Base-by-base conservation (phyloP, 306 rosid genomes). In the Dalbergia cultrata region DNA sequence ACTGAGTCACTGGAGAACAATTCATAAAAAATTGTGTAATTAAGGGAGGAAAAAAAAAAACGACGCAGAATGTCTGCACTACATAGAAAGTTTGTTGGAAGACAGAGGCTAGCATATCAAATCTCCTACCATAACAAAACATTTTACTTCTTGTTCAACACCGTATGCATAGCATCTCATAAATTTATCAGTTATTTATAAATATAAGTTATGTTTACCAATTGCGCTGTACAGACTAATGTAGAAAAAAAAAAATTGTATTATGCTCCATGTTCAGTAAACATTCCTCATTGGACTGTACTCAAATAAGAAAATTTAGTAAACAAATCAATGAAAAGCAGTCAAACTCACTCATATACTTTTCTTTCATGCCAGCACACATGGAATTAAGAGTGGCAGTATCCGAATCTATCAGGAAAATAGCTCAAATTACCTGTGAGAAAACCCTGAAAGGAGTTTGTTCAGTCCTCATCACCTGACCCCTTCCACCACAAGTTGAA, bases 391-490 rank as follows among this genome's bases (percentile, higher is more conserved):
- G 74, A 75, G 43, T 34, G n/a, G n/a, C 37, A 6, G 70, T 35
- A 69, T 56, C 58, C 57, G 58, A 66, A 72, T 44, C 41, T 70
- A 63, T 43, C 44, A 47, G 62, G 82, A 59, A 65, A 62, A 69
- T 44, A 80, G 67, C 37, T 61, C 77, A 72, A 77, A 47, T 70
- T 84, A 95, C 99, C 99, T 95, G 98, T 33, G 98, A 95, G 88
- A 95, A 95, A 92, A 95, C 22, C 82, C 99, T 98, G 84, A 95
- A 95, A 85, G 99, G 99, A 72, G 99, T 95, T 86, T 91, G 99
- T 83, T 95, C 99, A 19, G 99, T 91, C 88, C 93, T 95, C 99
- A 95, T 95, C 87, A 95, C 97, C 84, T 95, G 99, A 87, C 99
- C 98, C 86, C 99, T 90, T 63, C 99, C 99, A 81, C 99, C 99